Evolutionary conservation across 306 rosid genomes (phyloP).

Genomic region (Prosopis cineraria): DNA sequence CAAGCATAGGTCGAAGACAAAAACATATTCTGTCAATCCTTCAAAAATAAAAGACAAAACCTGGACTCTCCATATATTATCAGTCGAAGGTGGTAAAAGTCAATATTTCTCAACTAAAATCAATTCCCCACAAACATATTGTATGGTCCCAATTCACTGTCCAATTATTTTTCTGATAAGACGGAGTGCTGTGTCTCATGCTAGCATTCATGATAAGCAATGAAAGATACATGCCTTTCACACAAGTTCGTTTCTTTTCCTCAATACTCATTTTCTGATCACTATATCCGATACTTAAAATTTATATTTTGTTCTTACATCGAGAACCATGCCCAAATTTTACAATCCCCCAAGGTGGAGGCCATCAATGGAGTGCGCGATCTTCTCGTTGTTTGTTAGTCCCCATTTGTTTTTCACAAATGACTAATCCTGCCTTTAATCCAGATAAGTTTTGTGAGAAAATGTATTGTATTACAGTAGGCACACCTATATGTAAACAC

Average conservation of each 20-base stretch:
- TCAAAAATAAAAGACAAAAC: neutral
- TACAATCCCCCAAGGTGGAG: neutral
- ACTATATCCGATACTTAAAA: neutral
- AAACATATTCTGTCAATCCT: neutral
- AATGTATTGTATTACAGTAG: no score
- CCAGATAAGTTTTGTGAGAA: no score
- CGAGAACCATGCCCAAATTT: neutral
- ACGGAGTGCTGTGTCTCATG: slow-evolving; percentile 30
- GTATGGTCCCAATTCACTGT: slow-evolving; percentile 40
- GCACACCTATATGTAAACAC: no score
- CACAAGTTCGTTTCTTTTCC: slow-evolving; percentile 17
- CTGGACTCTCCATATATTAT: slow-evolving; percentile 18
- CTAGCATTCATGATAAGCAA: slow-evolving; percentile 40
- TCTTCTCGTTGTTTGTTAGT: neutral
- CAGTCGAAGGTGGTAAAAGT: neutral
- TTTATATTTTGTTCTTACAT: neutral
- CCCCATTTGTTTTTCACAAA: neutral
- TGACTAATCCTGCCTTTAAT: neutral
- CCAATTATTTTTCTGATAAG: slow-evolving; percentile 36
- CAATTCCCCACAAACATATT: slow-evolving; percentile 27
- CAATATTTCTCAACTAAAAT: slow-evolving; percentile 9
- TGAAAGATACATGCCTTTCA: slow-evolving; percentile 40
- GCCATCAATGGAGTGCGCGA: neutral
- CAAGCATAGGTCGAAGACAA: slow-evolving; percentile 28
- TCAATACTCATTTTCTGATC: slow-evolving; percentile 22